Evolutionary conservation across 352 stramenopile genomes (phyloP).

Genomic region (Globisporangium heterothallicum): DNA sequence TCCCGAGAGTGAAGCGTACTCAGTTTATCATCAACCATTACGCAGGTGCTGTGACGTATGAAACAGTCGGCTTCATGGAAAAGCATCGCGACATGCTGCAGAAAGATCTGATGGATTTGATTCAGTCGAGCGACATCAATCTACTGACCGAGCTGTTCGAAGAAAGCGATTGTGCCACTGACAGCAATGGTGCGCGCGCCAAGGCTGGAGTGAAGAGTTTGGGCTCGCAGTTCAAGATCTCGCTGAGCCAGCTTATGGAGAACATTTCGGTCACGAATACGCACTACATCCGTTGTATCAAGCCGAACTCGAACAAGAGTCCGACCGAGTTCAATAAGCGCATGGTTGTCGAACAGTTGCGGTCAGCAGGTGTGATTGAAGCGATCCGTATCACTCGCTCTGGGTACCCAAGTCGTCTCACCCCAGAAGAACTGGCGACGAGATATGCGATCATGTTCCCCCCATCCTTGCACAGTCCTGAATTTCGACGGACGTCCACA

Average conservation of each 20-base stretch:
- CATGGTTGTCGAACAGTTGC: conserved; percentile 89
- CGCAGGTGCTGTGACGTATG: conserved; percentile 92
- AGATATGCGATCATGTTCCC: conserved; percentile 88
- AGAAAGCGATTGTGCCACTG: conserved; percentile 35
- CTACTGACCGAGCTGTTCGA: conserved; percentile 76
- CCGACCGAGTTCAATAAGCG: conserved; percentile 84
- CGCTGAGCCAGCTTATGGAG: conserved; percentile 78
- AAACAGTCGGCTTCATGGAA: conserved; percentile 94
- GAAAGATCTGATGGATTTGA: conserved; percentile 91
- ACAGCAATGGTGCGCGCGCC: conserved; percentile 30
- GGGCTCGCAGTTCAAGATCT: conserved; percentile 83
- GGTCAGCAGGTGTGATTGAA: conserved; percentile 89
- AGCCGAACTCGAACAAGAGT: conserved; percentile 86
- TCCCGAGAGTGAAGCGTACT: conserved; percentile 85
- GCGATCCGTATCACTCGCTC: conserved; percentile 90
- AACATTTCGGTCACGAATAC: conserved; percentile 82
- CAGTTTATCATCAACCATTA: conserved; percentile 97
- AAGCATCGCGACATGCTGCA: conserved; percentile 95
- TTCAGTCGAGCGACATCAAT: conserved; percentile 63
- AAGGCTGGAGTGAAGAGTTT: conserved; percentile 74
- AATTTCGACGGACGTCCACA: conserved; percentile 68
- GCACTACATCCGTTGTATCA: conserved; percentile 88
- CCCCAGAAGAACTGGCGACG: conserved; percentile 69
- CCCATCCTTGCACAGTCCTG: conserved; percentile 79
- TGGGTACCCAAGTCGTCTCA: conserved; percentile 90